Conservation (phyloP, 805 yeast species). For the Saccharomycopsis synnaedendra region DNA sequence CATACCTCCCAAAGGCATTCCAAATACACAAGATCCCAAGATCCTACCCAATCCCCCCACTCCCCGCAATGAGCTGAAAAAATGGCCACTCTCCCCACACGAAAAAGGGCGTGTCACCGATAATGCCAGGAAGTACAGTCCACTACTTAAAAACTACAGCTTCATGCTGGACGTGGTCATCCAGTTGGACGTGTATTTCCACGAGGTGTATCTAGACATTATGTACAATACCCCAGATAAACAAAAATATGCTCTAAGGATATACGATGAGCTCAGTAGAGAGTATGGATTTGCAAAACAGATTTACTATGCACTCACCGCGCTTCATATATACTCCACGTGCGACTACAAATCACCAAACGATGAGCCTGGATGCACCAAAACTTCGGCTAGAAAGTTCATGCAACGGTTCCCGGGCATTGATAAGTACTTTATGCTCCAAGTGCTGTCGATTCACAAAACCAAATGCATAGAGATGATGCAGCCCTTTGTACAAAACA, state of each 20-base stretch:
- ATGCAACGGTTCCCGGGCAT: not conserved
- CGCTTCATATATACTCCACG: constrained; percentile 6
- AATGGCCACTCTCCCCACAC: too few relatives aligned
- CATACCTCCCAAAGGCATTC: too few relatives aligned
- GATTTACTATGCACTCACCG: constrained; percentile 5
- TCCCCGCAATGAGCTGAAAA: too few relatives aligned
- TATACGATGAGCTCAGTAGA: not conserved
- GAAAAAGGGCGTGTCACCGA: too few relatives aligned
- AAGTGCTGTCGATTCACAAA: constrained; percentile 3
- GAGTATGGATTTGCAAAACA: constrained; percentile 3
- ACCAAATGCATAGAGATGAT: constrained; percentile 2
- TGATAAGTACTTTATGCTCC: constrained; percentile 7
- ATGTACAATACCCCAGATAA: not conserved
- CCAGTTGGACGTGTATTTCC: constrained; percentile 2
- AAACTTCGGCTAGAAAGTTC: not conserved
- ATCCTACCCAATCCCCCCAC: too few relatives aligned
- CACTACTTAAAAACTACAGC: too few relatives aligned
- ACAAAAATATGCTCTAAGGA: not conserved
- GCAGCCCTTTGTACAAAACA: not conserved
- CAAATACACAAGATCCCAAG: too few relatives aligned
- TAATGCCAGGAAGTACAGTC: too few relatives aligned
- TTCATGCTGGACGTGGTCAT: constrained; percentile 2
- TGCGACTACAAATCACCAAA: not conserved
- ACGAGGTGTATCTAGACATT: not conserved
- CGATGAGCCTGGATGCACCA: too few relatives aligned